phyloP scores from a whole-genome alignment of 2,329 filamentous ascomycete genomes.

The Alternaria brassicae region DNA sequence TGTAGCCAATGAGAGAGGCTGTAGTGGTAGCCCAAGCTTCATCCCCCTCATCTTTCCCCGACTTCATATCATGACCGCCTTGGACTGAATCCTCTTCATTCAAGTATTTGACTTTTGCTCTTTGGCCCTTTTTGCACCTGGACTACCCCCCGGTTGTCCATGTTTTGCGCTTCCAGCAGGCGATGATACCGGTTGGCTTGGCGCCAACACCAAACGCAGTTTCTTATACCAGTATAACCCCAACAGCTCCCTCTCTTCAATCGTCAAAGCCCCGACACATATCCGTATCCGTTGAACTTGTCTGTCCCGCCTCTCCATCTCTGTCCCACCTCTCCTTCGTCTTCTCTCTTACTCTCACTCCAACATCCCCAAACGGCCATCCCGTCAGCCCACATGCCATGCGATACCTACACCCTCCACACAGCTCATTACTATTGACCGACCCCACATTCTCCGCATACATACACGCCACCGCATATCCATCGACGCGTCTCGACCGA shows the following conservation, averaged over 20 bases:
- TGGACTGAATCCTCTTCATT: background rate
- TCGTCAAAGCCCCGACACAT: no score
- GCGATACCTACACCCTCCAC: conserved; percentile 29
- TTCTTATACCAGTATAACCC: background rate
- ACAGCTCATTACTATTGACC: conserved; percentile 28
- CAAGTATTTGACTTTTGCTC: background rate
- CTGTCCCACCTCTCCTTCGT: background rate
- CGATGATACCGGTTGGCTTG: background rate
- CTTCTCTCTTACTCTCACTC: background rate
- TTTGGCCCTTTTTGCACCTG: background rate
- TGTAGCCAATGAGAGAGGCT: background rate
- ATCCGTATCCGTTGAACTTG: no score
- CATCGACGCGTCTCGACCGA: conserved; percentile 32
- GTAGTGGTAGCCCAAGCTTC: conserved; percentile 8
- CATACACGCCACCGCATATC: conserved; percentile 29
- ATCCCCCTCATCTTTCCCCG: conserved; percentile 20
- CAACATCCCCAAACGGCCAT: conserved; percentile 31
- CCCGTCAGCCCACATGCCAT: conserved; percentile 19
- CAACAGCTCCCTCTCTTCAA: background rate
- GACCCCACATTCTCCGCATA: conserved; percentile 36
- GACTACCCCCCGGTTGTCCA: background rate
- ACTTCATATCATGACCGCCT: conserved; percentile 1
- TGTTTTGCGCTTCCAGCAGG: background rate
- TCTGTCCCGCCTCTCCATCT: background rate
- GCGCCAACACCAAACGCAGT: background rate